Base-by-base conservation (phyloP, 371 early-diverging fungal species). In the Chytridiales sp. region DNA sequence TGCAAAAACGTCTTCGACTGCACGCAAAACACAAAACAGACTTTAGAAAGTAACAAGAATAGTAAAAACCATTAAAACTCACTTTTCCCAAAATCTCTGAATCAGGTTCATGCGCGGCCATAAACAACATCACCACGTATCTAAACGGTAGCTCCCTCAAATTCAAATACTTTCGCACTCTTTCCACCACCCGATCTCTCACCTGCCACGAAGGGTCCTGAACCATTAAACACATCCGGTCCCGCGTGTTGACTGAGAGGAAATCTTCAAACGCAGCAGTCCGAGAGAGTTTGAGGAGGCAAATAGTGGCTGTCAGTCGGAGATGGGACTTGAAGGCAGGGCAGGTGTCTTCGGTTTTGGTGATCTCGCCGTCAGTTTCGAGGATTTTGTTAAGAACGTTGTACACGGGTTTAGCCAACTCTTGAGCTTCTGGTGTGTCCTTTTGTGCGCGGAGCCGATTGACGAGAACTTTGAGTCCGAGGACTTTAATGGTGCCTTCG, bases 31-130 rank as follows among this genome's bases (percentile, higher is more conserved):
- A 19, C 21, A 15, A 19, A 17, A 27, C 50, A 13, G 5, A 2
- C 13, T 30, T 38, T 24, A 40, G 22, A 52, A 52, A 38, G 53
- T 78, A 9, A 11, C 13, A 40, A 32, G 44, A 42, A 56, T 8
- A 9, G 11, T 40, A 15, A 3, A 22, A 31, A 22, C 27, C 24
- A 26, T 42, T 6, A 50, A 50, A 30, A 43, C n/a, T 19, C 34
- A 77, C 68, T 32, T 67, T 64, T 24, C 39, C 30, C 34, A 79
- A 66, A 47, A 95, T 77, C 0, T 74, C 78, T 0, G 56, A 48
- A 61, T 93, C 94, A 0, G 93, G 91, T 47, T 97, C 98, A 62
- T 90, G 87, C 0, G 95, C 96, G 2, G 83, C 86, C 26, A 94
- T 67, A 59, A 90, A 82, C 42, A 95, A 64, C 1, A 87, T 64